Base-by-base conservation (phyloP, 371 early-diverging fungal genomes). In the Apophysomyces ossiformis region DNA sequence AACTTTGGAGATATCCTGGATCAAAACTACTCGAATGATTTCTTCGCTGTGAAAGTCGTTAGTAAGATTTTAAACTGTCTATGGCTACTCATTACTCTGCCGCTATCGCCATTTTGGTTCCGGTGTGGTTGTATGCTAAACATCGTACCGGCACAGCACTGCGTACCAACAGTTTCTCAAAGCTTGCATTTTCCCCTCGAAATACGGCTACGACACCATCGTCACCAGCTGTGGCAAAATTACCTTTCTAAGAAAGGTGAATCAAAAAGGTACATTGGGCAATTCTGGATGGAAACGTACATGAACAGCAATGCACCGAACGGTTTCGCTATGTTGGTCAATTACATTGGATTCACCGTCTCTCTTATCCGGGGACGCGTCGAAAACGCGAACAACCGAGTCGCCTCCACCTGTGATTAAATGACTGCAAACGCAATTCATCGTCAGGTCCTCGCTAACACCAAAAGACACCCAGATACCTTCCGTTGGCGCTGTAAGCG, bases 81-180 rank as follows among this genome's bases (percentile, higher is more conserved):
- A 21, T 26, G 21, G 0, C 8, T 7, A 12, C 26, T 21, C 37
- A 69, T 69, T 74, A 83, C 83, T 83, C 83, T 58, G 74, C 38
- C 5, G 81, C 83, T 46, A 83, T 71, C 8, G 79, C 79, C 15
- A 83, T 56, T 43, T 74, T 78, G 18, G 58, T 61, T 16, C 81
- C 83, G 57, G 60, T 63, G 15, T 67, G 69, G 47, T 71, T 69
- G 46, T 70, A 80, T 4, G 65, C 56, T 2, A 80, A 60, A 44
- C 58, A 63, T 11, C 83, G 73, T 1, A 83, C 72, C 4, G 83
- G 74, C 1, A 70, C 72, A 7, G 69, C 54, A 47, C 81, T 78
- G 63, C 81, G 69, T 1, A 77, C 69, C 5, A 83, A 64, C 15
- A 73, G 64, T 38, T 74, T 76, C 6, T 73, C 67, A 43, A 74